These are phyloP conservation scores for Cymbopogon flexuosus DNA, from an alignment of 202 grass and related monocot genomes.

Conservation along the genomic window DNA sequence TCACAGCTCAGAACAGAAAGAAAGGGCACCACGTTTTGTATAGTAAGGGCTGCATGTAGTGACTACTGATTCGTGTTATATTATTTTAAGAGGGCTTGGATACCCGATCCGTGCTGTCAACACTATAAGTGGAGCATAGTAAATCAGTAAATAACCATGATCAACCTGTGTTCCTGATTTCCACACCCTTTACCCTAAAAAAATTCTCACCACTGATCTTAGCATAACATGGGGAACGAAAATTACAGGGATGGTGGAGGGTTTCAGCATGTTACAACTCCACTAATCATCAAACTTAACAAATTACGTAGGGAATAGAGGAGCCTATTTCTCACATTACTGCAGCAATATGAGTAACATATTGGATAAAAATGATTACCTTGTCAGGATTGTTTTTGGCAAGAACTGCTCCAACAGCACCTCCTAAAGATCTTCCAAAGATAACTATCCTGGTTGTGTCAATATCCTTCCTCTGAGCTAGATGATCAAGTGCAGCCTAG, in stretches of 20 bases:
- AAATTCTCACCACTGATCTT: not conserved
- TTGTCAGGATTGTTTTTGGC: conserved; percentile 93
- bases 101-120: not conserved
- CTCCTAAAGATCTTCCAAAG: conserved; percentile 97
- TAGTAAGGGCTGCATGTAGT: not conserved
- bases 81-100: not conserved
- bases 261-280: not conserved
- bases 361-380: conserved; percentile 41
- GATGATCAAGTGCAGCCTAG: conserved; percentile 95
- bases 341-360: conserved; percentile 20
- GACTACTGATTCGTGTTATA: not conserved
- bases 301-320: conserved; percentile 8
- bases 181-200: not conserved
- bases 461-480: conserved; percentile 85
- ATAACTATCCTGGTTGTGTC: conserved; percentile 89
- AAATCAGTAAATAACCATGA: not conserved
- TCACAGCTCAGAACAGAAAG: not conserved
- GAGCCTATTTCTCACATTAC: conserved; percentile 13
- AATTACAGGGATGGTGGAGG: not conserved
- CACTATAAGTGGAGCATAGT: not conserved
- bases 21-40: not conserved
- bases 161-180: not conserved
- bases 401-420: conserved; percentile 89
- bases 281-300: conserved; percentile 3
- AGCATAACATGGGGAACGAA: not conserved